Evolutionary conservation across 768 basidiomycete species (phyloP), one percentile per base, ranked within the genome.

Genomic region (Psilocybe tampanensis): DNA sequence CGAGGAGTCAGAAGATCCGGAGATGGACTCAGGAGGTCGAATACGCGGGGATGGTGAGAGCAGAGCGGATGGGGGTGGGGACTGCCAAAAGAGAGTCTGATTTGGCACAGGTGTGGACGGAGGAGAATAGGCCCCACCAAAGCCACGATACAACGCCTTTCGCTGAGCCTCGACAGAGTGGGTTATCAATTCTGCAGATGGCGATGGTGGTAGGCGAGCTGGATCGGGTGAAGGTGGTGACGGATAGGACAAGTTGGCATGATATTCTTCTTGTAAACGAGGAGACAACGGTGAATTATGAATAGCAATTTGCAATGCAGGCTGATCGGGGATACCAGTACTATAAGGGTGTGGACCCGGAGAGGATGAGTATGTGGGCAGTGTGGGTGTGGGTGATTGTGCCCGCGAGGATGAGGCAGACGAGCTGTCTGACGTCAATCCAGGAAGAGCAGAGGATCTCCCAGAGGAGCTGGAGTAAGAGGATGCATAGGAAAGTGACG

Each of bases 1-100:
- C 7, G 58, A 33, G 24, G 64, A 60, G 44, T 59, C 50, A 21
- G 63, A 64, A n/a, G 63, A 60, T 7, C 62, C 63, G 19, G 61
- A 62, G 3, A 59, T 24, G 1, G 55, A 58, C 34, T 44, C 54
- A 17, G 59, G 41, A 47, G 45, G 23, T 23, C 52, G 26, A 44
- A 49, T 32, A 17, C 24, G 54, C 1, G 52, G 54, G 36, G 53
- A 39, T 15, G 43, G 44, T 17, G 26, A 8, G 2, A 34, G 18
- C 45, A 12, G 33, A 41, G 56, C 11, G 21, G 49, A 41, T 3
- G 19, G n/a, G 50, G 56, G 29, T n/a, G 51, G 29, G 26, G 23
- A 29, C 17, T 55, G 51, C n/a, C n/a, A n/a, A 33, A 53, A 52
- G 15, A 41, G n/a, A 13, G 33, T 22, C n/a, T 45, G 44, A 33